Evolutionary conservation across 2,329 filamentous ascomycete genomes (phyloP).

Genomic region (Ophiostoma ulmi): DNA sequence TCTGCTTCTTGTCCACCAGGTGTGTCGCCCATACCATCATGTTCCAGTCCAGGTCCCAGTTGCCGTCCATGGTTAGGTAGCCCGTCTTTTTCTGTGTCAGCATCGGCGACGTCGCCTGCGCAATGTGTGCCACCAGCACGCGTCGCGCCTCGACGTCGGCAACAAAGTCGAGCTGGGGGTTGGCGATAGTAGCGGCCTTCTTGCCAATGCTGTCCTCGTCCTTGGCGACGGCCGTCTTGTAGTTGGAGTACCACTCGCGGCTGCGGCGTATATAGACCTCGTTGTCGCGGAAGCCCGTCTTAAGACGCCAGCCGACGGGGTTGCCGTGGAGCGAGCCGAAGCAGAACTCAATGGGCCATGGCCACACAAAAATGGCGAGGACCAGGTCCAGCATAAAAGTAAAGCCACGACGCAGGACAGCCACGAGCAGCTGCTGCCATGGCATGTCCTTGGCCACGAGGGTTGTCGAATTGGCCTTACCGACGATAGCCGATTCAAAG

Average conservation of each 20-base stretch:
- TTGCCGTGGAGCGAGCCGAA: conserved; percentile 52
- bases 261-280: conserved; percentile 80
- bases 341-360: conserved; percentile 70
- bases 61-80: conserved; percentile 75
- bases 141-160: conserved; percentile 45
- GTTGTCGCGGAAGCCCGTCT: conserved; percentile 67
- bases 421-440: conserved; percentile 51
- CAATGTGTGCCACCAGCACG: conserved; percentile 57
- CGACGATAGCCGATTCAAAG: conserved; percentile 58
- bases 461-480: conserved; percentile 57
- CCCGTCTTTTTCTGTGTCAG: conserved; percentile 74
- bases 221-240: conserved; percentile 11
- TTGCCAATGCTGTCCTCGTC: conserved; percentile 14
- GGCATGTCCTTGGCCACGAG: conserved; percentile 55
- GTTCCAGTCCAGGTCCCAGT: conserved; percentile 84
- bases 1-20: conserved; percentile 59
- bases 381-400: conserved; percentile 71
- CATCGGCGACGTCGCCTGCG: conserved; percentile 63
- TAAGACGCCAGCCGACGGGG: conserved; percentile 68
- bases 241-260: conserved; percentile 59
- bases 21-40: conserved; percentile 70
- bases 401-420: conserved; percentile 55
- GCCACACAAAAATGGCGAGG: conserved; percentile 62
- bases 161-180: conserved; percentile 49
- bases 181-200: neutral